Base-by-base conservation (phyloP, 1,139 yeast species). In the Nakaseomyces uthaithaninus region DNA sequence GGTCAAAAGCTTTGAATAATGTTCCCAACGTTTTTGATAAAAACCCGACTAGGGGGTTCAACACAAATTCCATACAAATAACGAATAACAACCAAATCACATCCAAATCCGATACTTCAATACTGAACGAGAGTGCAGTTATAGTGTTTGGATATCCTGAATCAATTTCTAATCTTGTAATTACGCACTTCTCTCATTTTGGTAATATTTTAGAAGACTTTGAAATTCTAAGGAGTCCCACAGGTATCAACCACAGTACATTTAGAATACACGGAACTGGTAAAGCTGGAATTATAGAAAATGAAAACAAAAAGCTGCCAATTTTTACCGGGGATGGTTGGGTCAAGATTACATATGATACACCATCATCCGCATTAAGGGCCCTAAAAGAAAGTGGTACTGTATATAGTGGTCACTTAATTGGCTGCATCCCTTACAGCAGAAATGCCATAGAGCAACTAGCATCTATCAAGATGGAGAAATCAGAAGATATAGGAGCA, bases 121-220 rank as follows among this genome's bases (percentile, higher is more conserved):
- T 37, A 14, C 50, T 49, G 39, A 61, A 63, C 24, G 84, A 77
- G 45, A 68, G 77, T 36, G 85, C 94, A 0, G 83, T 91, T 1
- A 65, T 87, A 33, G 86, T 89, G 10, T 87, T 85, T 63, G 97
- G 97, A 1, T 89, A 85, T 59, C 87, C 94, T 1, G 91, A 89
- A 53, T 69, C 76, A 3, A 67, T 80, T 48, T 76, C 93, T 3
- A 70, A 72, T 36, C 72, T 74, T 31, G 76, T 91, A 1, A 72
- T 91, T 36, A 74, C 75, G 39, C 85, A 80, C 60, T 91, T 89
- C 55, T 71, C 80, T 33, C 81, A 81, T 50, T 86, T 80, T 59
- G 98, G 98, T 16, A 72, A 69, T 20, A 76, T 91, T 34, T 62
- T 84, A 50, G 96, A 87, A 54, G 83, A 84, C 51, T 77, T 85